A percentile compares a stretch with the other conserved stretches of the same genome.
Conservation (phyloP, 2,329 filamentous ascomycete genomes). For the Passalora sequoiae region DNA sequence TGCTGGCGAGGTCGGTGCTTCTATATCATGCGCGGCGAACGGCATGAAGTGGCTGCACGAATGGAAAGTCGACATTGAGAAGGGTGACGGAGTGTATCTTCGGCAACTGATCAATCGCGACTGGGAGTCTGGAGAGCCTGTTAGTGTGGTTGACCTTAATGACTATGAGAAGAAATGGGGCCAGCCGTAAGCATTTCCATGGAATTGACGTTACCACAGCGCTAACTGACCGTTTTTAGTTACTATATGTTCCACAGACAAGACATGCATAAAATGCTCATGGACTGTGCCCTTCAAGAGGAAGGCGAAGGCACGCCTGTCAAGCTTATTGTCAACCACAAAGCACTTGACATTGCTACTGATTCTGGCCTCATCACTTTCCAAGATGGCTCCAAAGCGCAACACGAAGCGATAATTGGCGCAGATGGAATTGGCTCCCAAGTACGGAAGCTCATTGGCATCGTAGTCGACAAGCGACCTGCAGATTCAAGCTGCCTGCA, state of each 20-base stretch:
- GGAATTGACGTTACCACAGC: not conserved
- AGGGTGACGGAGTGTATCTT: conserved; percentile 61
- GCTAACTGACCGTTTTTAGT: conserved; percentile 2
- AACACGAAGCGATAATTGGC: conserved; percentile 58
- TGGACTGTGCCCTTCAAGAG: conserved; percentile 51
- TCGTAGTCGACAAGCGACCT: conserved; percentile 55
- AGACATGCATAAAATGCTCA: conserved; percentile 64
- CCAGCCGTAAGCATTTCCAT: conserved; percentile 38
- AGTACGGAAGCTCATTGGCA: conserved; percentile 60
- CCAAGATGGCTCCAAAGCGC: conserved; percentile 45
- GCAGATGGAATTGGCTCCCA: conserved; percentile 64
- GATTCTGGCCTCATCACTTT: conserved; percentile 46
- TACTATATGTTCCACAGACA: conserved; percentile 68
- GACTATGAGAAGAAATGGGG: conserved; percentile 64
- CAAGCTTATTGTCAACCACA: conserved; percentile 53
- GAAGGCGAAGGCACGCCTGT: conserved; percentile 52
- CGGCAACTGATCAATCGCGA: conserved; percentile 64
- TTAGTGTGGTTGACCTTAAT: conserved; percentile 58
- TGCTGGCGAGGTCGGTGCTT: conserved; percentile 63
- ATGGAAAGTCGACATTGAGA: conserved; percentile 60
- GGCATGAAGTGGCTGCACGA: conserved; percentile 65
- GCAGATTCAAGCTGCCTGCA: conserved; percentile 60
- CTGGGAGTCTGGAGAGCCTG: conserved; percentile 63
- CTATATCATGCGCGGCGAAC: conserved; percentile 64
- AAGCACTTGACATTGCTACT: conserved; percentile 46